phyloP scores from a whole-genome alignment of 768 basidiomycete genomes.

The Mycena polygramma region DNA sequence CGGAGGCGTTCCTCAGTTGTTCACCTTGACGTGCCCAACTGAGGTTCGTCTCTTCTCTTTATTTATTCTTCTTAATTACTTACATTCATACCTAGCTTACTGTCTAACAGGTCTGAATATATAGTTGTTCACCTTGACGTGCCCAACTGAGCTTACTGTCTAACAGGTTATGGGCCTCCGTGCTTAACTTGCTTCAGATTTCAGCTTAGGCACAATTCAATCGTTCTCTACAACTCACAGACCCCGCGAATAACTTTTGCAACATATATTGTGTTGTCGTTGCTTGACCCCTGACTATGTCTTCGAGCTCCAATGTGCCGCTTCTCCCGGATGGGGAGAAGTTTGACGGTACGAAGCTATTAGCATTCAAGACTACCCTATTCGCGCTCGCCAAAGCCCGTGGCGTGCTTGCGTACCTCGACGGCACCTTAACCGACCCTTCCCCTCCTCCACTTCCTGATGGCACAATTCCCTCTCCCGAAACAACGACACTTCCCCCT shows the following conservation, averaged over 20 bases:
- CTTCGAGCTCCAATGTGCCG: slow-evolving; percentile 7
- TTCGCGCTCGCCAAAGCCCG: slow-evolving; percentile 16
- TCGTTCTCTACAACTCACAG: background rate
- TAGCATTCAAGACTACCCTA: slow-evolving; percentile 10
- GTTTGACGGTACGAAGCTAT: slow-evolving; percentile 7
- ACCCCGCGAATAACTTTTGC: background rate
- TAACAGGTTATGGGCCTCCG: slow-evolving; percentile 8
- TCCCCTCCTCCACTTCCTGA: background rate
- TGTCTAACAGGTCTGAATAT: background rate
- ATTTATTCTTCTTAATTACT: background rate
- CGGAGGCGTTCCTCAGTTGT: no score
- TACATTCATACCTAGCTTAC: background rate
- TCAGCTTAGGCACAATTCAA: background rate
- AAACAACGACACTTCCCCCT: background rate
- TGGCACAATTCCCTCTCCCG: background rate
- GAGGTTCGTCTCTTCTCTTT: background rate
- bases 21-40: no score
- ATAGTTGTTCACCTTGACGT: background rate
- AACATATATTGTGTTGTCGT: slow-evolving; percentile 11
- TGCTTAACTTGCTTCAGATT: slow-evolving; percentile 7
- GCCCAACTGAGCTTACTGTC: background rate
- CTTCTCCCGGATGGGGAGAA: slow-evolving; percentile 22
- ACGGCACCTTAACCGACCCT: background rate
- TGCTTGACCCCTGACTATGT: slow-evolving; percentile 4
- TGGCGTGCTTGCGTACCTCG: slow-evolving; percentile 5